phyloP scores from a whole-genome alignment of 371 early-diverging fungal genomes.

The Lichtheimia ornata region DNA sequence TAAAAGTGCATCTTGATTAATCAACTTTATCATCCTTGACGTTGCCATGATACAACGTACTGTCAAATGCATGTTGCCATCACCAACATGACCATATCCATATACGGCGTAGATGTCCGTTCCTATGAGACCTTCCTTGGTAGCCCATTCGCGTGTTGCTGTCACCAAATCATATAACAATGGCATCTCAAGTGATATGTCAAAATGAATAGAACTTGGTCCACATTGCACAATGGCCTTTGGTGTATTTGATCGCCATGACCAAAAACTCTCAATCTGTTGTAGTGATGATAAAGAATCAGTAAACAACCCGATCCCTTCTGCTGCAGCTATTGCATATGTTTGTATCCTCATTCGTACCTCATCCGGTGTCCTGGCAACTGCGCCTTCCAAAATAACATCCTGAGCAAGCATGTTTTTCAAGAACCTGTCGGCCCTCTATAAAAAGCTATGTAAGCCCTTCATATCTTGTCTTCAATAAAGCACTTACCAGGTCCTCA shows the following conservation, averaged over 20 bases:
- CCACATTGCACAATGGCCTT: slow-evolving; percentile 49
- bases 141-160: slow-evolving; percentile 64
- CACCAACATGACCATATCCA: slow-evolving; percentile 91
- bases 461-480: not conserved
- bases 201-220: slow-evolving; percentile 69
- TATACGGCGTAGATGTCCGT: slow-evolving; percentile 60
- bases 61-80: slow-evolving; percentile 92
- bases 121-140: slow-evolving; percentile 44
- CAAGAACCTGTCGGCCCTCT: slow-evolving; percentile 66
- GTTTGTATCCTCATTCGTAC: slow-evolving; percentile 6
- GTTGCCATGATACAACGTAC: no score
- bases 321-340: not conserved
- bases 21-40: no score
- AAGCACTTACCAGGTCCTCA: slow-evolving; percentile 60
- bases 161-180: slow-evolving; percentile 79
- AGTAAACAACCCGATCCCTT: not conserved
- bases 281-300: slow-evolving; percentile 30
- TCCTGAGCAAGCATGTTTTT: slow-evolving; percentile 57
- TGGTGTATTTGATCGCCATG: slow-evolving; percentile 42
- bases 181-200: slow-evolving; percentile 81
- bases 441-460: not conserved
- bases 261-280: slow-evolving; percentile 38
- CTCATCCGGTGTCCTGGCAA: slow-evolving; percentile 55
- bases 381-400: slow-evolving; percentile 73
- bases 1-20: no score